Evolutionary conservation across 1,139 yeast species (phyloP), one percentile per base, ranked within the genome.

Genomic region (Hansenula lynferdii): DNA sequence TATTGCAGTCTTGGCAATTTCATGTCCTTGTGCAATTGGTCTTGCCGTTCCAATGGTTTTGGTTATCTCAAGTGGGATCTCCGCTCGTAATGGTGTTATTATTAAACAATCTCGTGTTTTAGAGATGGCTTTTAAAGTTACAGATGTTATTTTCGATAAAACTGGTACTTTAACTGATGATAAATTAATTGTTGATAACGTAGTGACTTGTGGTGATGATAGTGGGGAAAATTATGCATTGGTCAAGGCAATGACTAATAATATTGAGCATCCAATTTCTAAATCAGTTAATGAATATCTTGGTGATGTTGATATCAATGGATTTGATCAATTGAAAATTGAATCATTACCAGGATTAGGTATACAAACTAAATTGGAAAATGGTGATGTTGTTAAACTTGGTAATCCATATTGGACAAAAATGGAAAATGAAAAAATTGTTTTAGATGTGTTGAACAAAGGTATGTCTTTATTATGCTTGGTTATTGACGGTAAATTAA

Each of bases 1-100:
- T 20, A 85, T 85, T 28, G 78, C 90, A 2, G 95, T 82, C 9
- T 79, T 81, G 60, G 87, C 76, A 8, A 87, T 85, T 32, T 94
- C 94, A 0, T 85, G 94, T 57, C 94, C 94, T 0, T 85, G 94
- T 66, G 94, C 94, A 1, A 67, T 84, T 34, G 94, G 94, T 7
- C 65, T 84, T 35, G 94, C 94, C 10, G 92, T 95, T 0, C 95
- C 95, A 1, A 85, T 95, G 4, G 95, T 95, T 0, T 84, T 85
- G 7, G 85, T 85, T 94, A 95, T 85, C 4, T 95, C 92, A 10
- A 84, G 94, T 6, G 95, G 95, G 8, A 81, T 82, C 17, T 95
- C 92, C 20, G 95, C 95, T 0, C 58, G 72, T 12, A 68, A 81
- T 56, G 95, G 95, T 11, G 80, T 85, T 16, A 68, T 85, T 37